Evolutionary conservation across 1,284 basidiomycete genomes (phyloP), one percentile per base, ranked within the genome.

Genomic region (Spongispora temasekensis): DNA sequence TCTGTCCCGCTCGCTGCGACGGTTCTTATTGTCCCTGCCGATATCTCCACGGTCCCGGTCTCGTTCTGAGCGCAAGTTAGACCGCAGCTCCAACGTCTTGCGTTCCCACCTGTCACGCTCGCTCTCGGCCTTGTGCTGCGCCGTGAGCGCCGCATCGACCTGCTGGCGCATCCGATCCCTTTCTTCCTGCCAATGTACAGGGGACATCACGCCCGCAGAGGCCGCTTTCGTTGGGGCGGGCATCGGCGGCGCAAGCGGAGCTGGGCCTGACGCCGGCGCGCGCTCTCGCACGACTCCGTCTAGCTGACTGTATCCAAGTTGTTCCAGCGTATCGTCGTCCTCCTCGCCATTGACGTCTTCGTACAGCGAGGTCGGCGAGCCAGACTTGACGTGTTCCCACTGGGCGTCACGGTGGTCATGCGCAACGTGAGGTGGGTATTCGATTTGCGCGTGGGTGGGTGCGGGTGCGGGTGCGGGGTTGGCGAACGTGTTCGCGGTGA

Each of bases 341-440:
- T 46, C 42, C 3, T 25, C 37, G 37, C 21, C 44, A 7, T 44
- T 23, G 8, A 56, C 42, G 4, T 62, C 64, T 19, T 70, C 69
- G n/a, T 70, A 69, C 12, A 10, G 61, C 25, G 68, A 69, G 21
- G 64, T 37, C 4, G 69, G 59, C 7, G 69, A 34, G 0, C 59
- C 68, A 9, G 19, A 37, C 17, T 62, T 68, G 35, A 70, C 40
- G 40, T 70, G 62, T 21, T 73, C 70, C 71, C 71, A 73, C 40
- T 64, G 69, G 1, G 57, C 5, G 9, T 73, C 70, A 15, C 32
- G 8, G 32, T 34, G 7, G 32, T 7, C 28, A 12, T 61, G 57
- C 10, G 40, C 1, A 0, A 25, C 46, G 6, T 13, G 34, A 8
- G 67, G 56, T 1, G 59, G 44, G 44, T 27, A 61, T 32, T 65